Evolutionary conservation across 2,329 filamentous ascomycete species (phyloP).

Genomic region (Hypoxylon sp.): DNA sequence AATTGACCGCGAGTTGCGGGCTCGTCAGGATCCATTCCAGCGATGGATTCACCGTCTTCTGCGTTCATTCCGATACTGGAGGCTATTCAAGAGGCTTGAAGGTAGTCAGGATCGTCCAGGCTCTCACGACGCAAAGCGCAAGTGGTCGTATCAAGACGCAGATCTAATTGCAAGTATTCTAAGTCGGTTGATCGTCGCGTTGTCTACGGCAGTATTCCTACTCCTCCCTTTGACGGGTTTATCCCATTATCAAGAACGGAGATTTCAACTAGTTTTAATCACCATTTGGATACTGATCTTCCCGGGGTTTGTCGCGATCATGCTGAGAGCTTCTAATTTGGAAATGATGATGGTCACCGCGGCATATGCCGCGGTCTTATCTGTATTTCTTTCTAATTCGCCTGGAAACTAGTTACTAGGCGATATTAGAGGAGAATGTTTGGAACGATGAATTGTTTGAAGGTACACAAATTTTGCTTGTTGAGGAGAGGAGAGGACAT

Average conservation of each 20-base stretch:
- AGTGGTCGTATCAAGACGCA: no score
- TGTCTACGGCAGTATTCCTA: slow-evolving; percentile 39
- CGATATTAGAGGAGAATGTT: not conserved
- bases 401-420: not conserved
- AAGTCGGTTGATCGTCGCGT: slow-evolving; percentile 41
- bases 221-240: slow-evolving; percentile 31
- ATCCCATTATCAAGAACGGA: not conserved
- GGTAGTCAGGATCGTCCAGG: no score
- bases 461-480: not conserved
- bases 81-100: no score
- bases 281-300: slow-evolving; percentile 42
- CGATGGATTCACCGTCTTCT: no score
- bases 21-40: no score
- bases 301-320: slow-evolving; percentile 36
- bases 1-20: no score
- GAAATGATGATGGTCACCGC: slow-evolving; percentile 42
- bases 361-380: slow-evolving; percentile 49
- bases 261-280: slow-evolving; percentile 7
- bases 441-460: not conserved
- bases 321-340: slow-evolving; percentile 46
- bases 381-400: slow-evolving; percentile 44
- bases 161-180: slow-evolving; percentile 5
- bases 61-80: no score
- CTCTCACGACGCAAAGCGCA: no score
- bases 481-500: not conserved